phyloP scores from a whole-genome alignment of 805 yeast species.

The Alloascoidea hylecoeti region DNA sequence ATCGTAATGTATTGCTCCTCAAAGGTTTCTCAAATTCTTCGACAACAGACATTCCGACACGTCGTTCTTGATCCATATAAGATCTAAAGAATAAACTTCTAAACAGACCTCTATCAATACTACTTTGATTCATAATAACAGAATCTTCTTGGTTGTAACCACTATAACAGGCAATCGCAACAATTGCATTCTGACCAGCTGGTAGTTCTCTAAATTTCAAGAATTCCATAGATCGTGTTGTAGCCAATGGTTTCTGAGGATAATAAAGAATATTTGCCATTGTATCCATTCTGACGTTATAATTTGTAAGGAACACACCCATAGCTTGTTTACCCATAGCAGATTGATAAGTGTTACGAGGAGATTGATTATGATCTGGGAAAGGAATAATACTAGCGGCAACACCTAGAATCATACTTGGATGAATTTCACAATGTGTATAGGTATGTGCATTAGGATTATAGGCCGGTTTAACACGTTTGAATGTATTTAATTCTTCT shows the following conservation, averaged over 20 bases:
- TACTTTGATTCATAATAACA: constrained; percentile 97
- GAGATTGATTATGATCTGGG: constrained; percentile 99
- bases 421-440: constrained; percentile 98
- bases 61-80: constrained; percentile 96
- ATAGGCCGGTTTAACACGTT: constrained; percentile 65
- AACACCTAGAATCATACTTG: constrained; percentile 96
- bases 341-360: constrained; percentile 97
- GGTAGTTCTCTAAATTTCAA: constrained; percentile 95
- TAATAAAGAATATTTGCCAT: constrained; percentile 97
- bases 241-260: constrained; percentile 96
- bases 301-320: constrained; percentile 96
- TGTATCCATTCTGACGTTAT: constrained; percentile 96
- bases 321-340: constrained; percentile 99
- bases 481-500: constrained; percentile 52
- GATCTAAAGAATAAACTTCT: constrained; percentile 93
- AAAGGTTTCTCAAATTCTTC: constrained; percentile 97
- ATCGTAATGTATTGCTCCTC: constrained; percentile 83
- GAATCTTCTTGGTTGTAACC: constrained; percentile 99
- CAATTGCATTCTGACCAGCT: constrained; percentile 98
- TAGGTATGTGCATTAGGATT: constrained; percentile 63
- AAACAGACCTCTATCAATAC: constrained; percentile 93
- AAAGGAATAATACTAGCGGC: constrained; percentile 98
- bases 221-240: constrained; percentile 96
- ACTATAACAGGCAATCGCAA: constrained; percentile 94
- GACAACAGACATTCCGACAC: constrained; percentile 96